Conservation (phyloP, 176 grass and related monocot genomes). For the Guadua angustifolia region DNA sequence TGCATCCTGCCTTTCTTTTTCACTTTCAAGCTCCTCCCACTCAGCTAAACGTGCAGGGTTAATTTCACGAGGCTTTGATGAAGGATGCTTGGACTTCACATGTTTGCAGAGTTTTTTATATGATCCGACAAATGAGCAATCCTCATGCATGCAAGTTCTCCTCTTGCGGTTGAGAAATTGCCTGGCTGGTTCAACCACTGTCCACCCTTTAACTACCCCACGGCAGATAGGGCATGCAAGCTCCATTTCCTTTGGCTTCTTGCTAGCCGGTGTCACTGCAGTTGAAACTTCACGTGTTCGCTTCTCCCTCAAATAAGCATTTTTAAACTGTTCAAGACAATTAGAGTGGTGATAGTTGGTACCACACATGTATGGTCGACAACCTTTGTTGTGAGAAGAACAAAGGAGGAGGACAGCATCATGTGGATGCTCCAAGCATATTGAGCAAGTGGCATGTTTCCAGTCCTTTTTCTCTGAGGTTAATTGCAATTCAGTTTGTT, state of each 20-base stretch:
- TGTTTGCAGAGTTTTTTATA: constrained; percentile 73
- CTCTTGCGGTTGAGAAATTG: constrained; percentile 74
- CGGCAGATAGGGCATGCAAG: constrained; percentile 82
- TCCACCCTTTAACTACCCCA: constrained; percentile 84
- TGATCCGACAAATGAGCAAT: constrained; percentile 68
- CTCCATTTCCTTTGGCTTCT: constrained; percentile 50
- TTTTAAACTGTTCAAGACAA: constrained; percentile 82
- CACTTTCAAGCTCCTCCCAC: constrained; percentile 69
- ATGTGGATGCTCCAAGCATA: constrained; percentile 88
- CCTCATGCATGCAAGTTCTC: constrained; percentile 67
- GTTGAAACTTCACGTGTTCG: constrained; percentile 8
- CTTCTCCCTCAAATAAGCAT: constrained; percentile 59
- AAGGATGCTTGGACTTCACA: constrained; percentile 58
- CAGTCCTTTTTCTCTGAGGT: constrained; percentile 65
- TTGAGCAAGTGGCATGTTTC: constrained; percentile 75
- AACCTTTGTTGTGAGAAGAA: constrained; percentile 83
- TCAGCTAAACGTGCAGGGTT: constrained; percentile 61
- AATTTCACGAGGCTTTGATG: constrained; percentile 59
- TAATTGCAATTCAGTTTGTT: constrained; percentile 41
- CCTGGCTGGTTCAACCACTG: constrained; percentile 66
- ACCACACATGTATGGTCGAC: constrained; percentile 89
- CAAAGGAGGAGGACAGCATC: constrained; percentile 87
- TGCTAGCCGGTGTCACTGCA: constrained; percentile 26
- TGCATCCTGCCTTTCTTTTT: constrained; percentile 77
- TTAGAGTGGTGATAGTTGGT: constrained; percentile 78